Evolutionary conservation across 148 eudicot genomes (phyloP), one percentile per base, ranked within the genome.

Genomic region (Talinum fruticosum): DNA sequence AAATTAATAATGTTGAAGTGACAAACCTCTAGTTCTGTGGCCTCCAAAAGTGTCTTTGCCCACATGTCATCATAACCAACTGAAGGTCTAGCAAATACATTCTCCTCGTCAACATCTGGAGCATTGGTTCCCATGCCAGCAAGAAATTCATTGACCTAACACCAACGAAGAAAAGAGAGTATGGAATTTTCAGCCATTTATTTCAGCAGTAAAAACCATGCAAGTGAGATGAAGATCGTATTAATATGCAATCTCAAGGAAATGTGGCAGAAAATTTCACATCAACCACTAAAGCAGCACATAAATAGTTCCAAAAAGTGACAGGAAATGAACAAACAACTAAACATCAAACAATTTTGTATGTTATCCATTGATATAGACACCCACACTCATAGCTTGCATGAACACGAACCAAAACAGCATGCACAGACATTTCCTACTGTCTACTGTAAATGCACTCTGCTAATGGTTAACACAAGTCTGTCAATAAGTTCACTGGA

Each of bases 71-170:
- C 97, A 82, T 95, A 95, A 83, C 94, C 89, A 75, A 91, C 89
- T 45, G 99, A 95, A 78, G 96, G 90, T 87, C 97, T 86, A 79
- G 99, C 85, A 69, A 83, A 80, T 36, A 86, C 61, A 49, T 93
- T 93, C 86, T 93, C 97, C 41, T 92, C 92, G 74, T 95, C 99
- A 64, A 95, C 99, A 85, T 95, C 99, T 72, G 99, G 99, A 74
- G 97, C 99, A 90, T 95, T 94, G 57, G 99, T 93, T 76, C 99
- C 99, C 86, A 92, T 92, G 79, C 99, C 97, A 87, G 99, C 94
- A 78, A 95, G 92, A 80, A 95, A 95, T 83, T 95, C 99, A 80
- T 93, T 93, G 72, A 95, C 99, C 99, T 95, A 76, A 75, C 64
- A 84, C 57, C 79, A 73, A 51, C 29, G 66, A 62, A 62, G 18